Evolutionary conservation across 106 monocot species (phyloP).

Genomic region (Dioscorea dumetorum): DNA sequence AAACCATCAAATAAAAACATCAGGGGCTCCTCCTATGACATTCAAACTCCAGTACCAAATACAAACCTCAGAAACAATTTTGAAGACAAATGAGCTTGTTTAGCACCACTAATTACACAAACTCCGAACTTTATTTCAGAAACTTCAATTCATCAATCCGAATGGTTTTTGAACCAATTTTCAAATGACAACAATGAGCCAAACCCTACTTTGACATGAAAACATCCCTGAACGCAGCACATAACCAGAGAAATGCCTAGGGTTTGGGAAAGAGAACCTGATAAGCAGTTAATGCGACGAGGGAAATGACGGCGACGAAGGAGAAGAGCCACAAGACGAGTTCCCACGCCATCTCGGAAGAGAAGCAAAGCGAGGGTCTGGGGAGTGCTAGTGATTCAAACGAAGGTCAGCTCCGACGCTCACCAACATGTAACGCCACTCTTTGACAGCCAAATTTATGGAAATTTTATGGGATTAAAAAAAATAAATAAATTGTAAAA

Average conservation of each 20-base stretch:
- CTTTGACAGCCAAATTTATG: not conserved
- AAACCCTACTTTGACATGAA: not conserved
- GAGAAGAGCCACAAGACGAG: slow-evolving; percentile 32
- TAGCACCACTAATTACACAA: not conserved
- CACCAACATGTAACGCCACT: not conserved
- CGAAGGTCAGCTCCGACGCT: not conserved
- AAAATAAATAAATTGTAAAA: too few relatives aligned
- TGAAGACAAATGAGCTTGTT: not conserved
- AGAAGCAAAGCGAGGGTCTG: slow-evolving; percentile 3
- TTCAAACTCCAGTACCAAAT: too few relatives aligned
- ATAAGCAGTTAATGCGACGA: slow-evolving; percentile 26
- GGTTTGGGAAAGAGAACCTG: slow-evolving; percentile 15
- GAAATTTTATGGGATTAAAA: not conserved
- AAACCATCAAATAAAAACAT: too few relatives aligned
- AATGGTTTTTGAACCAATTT: not conserved
- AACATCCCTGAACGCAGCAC: too few relatives aligned
- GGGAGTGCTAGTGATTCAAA: not conserved
- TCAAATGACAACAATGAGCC: not conserved
- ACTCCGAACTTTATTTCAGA: not conserved
- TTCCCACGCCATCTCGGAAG: slow-evolving; percentile 22
- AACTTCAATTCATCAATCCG: not conserved
- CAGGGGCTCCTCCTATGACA: too few relatives aligned
- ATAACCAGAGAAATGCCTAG: not conserved
- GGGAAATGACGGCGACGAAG: slow-evolving; percentile 22
- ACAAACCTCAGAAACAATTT: too few relatives aligned